phyloP scores from a whole-genome alignment of 1,284 basidiomycete genomes.

The Pterula multifida region DNA sequence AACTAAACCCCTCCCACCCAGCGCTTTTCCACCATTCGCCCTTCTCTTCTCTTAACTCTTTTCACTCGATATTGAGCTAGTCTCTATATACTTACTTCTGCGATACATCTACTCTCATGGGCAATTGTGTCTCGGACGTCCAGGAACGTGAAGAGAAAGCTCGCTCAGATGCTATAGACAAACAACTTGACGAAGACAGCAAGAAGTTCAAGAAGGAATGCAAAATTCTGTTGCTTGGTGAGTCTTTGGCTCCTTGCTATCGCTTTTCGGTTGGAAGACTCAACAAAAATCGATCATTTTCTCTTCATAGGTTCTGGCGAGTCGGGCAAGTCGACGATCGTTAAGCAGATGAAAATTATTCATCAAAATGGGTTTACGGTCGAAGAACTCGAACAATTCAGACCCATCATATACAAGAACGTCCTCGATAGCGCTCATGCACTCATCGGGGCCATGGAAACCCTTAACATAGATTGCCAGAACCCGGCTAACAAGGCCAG shows the following conservation, averaged over 20 bases:
- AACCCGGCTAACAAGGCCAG: conserved; percentile 67
- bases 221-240: conserved; percentile 88
- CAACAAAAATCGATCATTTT: conserved; percentile 5
- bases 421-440: conserved; percentile 86
- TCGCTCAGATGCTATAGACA: conserved; percentile 63
- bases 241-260: conserved; percentile 18
- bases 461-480: conserved; percentile 77
- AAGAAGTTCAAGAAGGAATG: conserved; percentile 79
- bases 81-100: not conserved
- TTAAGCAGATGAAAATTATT: conserved; percentile 99
- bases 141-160: conserved; percentile 51
- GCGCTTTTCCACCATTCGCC: not conserved
- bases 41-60: not conserved
- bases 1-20: not conserved
- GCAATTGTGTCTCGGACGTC: conserved; percentile 47
- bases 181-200: conserved; percentile 60
- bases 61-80: not conserved
- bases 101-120: conserved; percentile 29
- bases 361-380: conserved; percentile 87
- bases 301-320: conserved; percentile 40
- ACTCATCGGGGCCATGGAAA: conserved; percentile 81
- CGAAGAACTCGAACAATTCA: conserved; percentile 73
- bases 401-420: conserved; percentile 77
- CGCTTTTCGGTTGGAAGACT: not conserved
- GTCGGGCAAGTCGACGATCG: conserved; percentile 92